Percentiles rank a stretch among this genome's conserved stretches.
These are phyloP conservation scores for Talaromyces wortmannii DNA, from an alignment of 495 filamentous ascomycete species.

Conservation along the genomic window DNA sequence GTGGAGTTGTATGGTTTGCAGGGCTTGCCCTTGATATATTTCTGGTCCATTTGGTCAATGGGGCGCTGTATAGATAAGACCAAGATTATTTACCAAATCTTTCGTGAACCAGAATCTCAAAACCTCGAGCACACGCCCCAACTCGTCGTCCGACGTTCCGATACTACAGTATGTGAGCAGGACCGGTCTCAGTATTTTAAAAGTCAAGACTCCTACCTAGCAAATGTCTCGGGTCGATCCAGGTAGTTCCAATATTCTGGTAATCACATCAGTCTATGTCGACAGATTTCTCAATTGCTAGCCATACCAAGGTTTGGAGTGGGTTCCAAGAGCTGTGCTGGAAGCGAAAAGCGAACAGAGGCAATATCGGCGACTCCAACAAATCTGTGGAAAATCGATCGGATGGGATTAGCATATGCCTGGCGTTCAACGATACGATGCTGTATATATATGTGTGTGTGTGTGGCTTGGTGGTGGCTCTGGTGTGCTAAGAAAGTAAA, in stretches of 20 bases:
- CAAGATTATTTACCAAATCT: conserved; percentile 58
- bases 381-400: conserved; percentile 48
- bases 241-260: conserved; percentile 98
- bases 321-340: conserved; percentile 90
- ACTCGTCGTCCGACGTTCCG: conserved; percentile 82
- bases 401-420: neutral
- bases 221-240: conserved; percentile 90
- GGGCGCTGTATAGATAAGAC: neutral
- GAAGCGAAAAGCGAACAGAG: conserved; percentile 89
- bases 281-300: neutral
- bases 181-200: conserved; percentile 3
- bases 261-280: conserved; percentile 9
- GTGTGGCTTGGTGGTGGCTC: neutral
- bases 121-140: conserved; percentile 90
- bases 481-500: neutral
- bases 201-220: conserved; percentile 45
- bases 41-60: conserved; percentile 32
- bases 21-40: conserved; percentile 97
- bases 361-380: conserved; percentile 94
- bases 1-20: conserved; percentile 99
- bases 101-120: conserved; percentile 98
- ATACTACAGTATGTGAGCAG: conserved; percentile 54
- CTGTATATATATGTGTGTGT: too few species aligned
- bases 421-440: neutral
- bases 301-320: conserved; percentile 77